A percentile compares a stretch with the other conserved stretches of the same genome.
These are phyloP conservation scores for Lipomyces sp. DNA, from an alignment of 805 yeast species.

Conservation along the genomic window DNA sequence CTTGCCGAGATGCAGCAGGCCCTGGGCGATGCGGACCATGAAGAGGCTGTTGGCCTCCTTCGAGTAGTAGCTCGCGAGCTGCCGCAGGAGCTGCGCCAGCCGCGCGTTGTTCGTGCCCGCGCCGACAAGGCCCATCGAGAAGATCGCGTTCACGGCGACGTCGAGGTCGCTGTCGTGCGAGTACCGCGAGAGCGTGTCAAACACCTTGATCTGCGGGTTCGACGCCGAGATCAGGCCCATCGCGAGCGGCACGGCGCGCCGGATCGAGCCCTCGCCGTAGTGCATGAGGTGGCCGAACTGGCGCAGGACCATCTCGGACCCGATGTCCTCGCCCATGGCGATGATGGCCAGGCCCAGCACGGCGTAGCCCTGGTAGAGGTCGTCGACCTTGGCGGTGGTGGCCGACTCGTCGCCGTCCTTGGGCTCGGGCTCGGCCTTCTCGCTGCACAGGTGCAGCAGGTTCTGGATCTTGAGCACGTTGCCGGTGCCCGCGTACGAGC, in stretches of 20 bases:
- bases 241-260: constrained; percentile 96
- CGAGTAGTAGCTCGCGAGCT: constrained; percentile 87
- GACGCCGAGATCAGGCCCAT: constrained; percentile 93
- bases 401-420: constrained; percentile 38
- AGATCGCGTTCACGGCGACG: constrained; percentile 91
- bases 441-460: constrained; percentile 71
- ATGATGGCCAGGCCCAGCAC: constrained; percentile 91
- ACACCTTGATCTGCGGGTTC: constrained; percentile 94
- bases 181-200: constrained; percentile 91
- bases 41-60: constrained; percentile 88
- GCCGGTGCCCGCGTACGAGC: constrained; percentile 97
- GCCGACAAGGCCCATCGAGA: constrained; percentile 96
- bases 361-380: constrained; percentile 75
- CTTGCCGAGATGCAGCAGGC: constrained; percentile 90
- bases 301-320: constrained; percentile 94
- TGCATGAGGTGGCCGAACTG: constrained; percentile 98
- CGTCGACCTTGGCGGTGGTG: constrained; percentile 46
- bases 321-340: constrained; percentile 97
- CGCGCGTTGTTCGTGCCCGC: constrained; percentile 99
- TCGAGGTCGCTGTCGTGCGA: constrained; percentile 94
- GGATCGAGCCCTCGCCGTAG: constrained; percentile 86
- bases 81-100: constrained; percentile 91
- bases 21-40: constrained; percentile 92
- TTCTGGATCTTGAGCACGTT: constrained; percentile 93
- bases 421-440: constrained; percentile 33